Conservation (phyloP, 768 basidiomycete genomes). For the Cystofilobasidium bisporidii region DNA sequence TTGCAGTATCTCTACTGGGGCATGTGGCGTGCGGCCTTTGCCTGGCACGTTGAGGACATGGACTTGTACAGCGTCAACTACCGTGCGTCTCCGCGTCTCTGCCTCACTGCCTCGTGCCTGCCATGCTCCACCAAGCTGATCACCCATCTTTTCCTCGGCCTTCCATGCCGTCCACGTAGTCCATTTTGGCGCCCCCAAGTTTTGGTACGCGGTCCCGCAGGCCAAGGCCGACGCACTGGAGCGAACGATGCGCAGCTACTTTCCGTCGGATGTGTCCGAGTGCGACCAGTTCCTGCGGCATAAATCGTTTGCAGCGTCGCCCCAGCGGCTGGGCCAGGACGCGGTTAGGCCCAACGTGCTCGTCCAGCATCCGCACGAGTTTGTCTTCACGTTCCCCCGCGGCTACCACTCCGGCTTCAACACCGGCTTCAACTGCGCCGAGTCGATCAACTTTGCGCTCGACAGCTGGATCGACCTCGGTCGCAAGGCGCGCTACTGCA, state of each 20-base stretch:
- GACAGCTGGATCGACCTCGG: constrained; percentile 90
- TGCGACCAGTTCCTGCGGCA: constrained; percentile 94
- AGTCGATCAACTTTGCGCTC: constrained; percentile 92
- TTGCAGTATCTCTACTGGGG: constrained; percentile 43
- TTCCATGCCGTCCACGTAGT: constrained; percentile 37
- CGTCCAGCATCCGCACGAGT: constrained; percentile 89
- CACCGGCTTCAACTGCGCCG: constrained; percentile 89
- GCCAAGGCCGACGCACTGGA: constrained; percentile 73
- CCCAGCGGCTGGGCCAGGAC: constrained; percentile 64
- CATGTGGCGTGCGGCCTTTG: constrained; percentile 98
- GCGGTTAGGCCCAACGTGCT: constrained; percentile 74
- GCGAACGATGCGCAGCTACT: constrained; percentile 79
- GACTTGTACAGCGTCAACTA: constrained; percentile 93
- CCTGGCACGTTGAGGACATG: constrained; percentile 99
- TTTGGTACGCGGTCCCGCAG: constrained; percentile 95
- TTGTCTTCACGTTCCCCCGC: constrained; percentile 86
- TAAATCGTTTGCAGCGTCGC: constrained; percentile 90
- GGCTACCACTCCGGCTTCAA: constrained; percentile 98
- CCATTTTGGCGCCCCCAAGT: constrained; percentile 88
- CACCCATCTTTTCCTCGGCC: not conserved
- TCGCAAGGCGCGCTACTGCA: constrained; percentile 51
- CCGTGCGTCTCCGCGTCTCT: constrained; percentile 40
- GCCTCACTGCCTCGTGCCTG: not conserved
- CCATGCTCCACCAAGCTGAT: too few species aligned
- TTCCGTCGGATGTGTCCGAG: constrained; percentile 70